Conservation (phyloP, 2,329 filamentous ascomycete species). For the Diaporthe citrichinensis region DNA sequence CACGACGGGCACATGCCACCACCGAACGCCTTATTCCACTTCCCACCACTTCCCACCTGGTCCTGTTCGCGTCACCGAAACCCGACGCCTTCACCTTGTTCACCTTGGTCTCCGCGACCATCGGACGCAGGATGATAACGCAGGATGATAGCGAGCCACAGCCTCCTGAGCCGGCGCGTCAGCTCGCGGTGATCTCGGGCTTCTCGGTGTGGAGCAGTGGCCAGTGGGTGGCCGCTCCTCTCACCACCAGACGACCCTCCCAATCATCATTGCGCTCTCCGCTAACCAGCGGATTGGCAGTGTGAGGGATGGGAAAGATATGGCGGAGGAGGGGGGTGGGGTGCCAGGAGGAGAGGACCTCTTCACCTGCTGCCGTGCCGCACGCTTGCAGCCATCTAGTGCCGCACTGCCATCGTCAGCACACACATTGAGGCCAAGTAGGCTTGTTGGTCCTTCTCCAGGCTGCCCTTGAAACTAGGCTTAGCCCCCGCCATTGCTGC, state of each 20-base stretch:
- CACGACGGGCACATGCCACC: neutral
- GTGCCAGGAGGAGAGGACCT: too few species aligned
- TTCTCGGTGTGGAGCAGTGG: neutral
- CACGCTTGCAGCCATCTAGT: slow-evolving; percentile 8
- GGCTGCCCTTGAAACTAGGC: slow-evolving; percentile 24
- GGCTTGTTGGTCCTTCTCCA: slow-evolving; percentile 20
- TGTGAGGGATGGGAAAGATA: neutral
- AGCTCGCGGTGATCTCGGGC: neutral
- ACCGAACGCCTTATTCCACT: slow-evolving; percentile 19
- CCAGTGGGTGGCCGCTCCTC: neutral
- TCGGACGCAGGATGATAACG: neutral
- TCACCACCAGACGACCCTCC: neutral
- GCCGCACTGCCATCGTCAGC: slow-evolving; percentile 31
- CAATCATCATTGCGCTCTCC: neutral
- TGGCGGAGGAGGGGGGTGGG: neutral
- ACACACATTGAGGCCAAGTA: slow-evolving; percentile 15
- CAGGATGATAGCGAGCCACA: neutral
- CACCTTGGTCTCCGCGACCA: neutral
- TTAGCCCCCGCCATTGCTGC: slow-evolving; percentile 4
- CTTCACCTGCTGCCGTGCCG: neutral
- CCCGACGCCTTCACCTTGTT: neutral
- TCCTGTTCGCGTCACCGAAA: neutral
- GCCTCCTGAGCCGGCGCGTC: neutral
- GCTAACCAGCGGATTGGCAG: neutral
- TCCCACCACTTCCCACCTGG: neutral